Percentiles rank a stretch among this genome's conserved stretches.
These are phyloP conservation scores for Microcos paniculata DNA, from an alignment of 345 rosid genomes.

Conservation along the genomic window DNA sequence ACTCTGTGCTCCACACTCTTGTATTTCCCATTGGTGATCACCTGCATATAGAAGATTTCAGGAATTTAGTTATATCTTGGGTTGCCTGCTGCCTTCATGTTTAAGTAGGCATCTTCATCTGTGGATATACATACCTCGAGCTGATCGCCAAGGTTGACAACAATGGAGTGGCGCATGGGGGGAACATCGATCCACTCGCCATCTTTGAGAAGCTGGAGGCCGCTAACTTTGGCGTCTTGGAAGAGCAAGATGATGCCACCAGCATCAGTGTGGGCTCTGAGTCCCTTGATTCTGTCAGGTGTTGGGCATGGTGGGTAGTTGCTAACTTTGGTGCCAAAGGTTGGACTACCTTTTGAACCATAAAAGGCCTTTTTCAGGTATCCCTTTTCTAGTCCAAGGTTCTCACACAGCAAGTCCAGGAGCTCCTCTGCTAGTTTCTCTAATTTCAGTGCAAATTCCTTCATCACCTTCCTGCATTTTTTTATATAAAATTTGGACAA, in stretches of 20 bases:
- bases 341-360: constrained; percentile 64
- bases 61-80: too few relatives aligned
- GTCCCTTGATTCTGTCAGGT: constrained; percentile 88
- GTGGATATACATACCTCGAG: too few relatives aligned
- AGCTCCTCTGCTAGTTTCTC: constrained; percentile 87
- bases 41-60: constrained; percentile 31
- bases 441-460: constrained; percentile 63
- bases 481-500: background rate
- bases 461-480: constrained; percentile 58
- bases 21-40: constrained; percentile 90
- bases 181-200: constrained; percentile 93
- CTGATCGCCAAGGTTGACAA: constrained; percentile 91
- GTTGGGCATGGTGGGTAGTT: constrained; percentile 97
- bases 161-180: constrained; percentile 91
- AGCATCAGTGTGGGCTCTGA: constrained; percentile 97
- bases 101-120: too few relatives aligned
- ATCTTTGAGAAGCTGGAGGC: constrained; percentile 92
- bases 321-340: constrained; percentile 89
- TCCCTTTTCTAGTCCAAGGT: constrained; percentile 78
- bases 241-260: constrained; percentile 90
- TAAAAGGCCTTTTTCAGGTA: constrained; percentile 64
- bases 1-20: constrained; percentile 90
- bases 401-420: constrained; percentile 75
- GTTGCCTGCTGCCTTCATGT: too few relatives aligned
- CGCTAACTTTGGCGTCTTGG: constrained; percentile 86